Conservation (phyloP, 2,329 filamentous ascomycete genomes). For the Colletotrichum sp. region DNA sequence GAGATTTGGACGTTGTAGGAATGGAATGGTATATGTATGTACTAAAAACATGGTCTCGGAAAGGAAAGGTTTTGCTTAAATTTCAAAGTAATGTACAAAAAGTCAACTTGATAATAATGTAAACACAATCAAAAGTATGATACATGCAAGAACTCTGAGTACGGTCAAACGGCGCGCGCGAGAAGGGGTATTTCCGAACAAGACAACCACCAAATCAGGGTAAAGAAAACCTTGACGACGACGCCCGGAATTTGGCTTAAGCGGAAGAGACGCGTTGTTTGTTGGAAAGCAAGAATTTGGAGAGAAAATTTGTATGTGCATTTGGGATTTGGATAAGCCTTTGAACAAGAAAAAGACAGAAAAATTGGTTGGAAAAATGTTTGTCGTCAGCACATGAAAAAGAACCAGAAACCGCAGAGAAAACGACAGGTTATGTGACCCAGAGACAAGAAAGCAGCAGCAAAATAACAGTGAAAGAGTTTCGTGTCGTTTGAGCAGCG, state of each 20-base stretch:
- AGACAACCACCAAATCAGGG: not conserved
- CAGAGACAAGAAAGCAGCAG: not conserved
- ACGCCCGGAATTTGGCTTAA: not conserved
- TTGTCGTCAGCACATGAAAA: not conserved
- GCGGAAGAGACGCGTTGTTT: not conserved
- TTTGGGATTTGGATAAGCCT: not conserved
- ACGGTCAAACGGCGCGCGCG: not conserved
- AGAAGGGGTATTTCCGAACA: not conserved
- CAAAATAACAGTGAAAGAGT: not conserved
- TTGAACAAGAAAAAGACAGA: not conserved
- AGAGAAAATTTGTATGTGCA: not conserved
- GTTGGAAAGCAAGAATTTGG: not conserved
- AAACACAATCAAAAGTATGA: not conserved
- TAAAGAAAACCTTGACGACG: not conserved
- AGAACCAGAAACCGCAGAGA: not conserved
- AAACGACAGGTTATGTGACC: not conserved
- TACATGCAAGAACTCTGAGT: not conserved
- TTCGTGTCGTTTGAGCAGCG: constrained; percentile 17
- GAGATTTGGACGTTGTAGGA: not conserved
- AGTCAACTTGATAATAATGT: not conserved
- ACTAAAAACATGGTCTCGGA: not conserved
- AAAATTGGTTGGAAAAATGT: not conserved
- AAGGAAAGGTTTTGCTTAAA: not conserved
- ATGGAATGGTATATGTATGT: not conserved
- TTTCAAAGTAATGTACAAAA: not conserved